Evolutionary conservation across 305 asterid genomes (phyloP).

Genomic region (Solanum hybrid): DNA sequence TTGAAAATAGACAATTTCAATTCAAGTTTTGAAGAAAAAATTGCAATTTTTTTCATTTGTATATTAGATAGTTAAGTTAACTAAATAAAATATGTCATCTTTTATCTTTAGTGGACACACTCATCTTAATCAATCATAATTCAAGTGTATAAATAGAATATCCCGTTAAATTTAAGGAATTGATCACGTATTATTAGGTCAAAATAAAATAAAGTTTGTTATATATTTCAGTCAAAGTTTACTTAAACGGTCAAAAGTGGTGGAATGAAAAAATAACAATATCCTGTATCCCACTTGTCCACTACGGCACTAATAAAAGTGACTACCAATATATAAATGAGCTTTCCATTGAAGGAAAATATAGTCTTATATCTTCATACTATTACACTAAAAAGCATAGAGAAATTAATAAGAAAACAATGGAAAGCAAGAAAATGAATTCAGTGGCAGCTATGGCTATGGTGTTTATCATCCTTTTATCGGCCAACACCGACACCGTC

Average conservation of each 20-base stretch:
- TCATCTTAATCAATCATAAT: not conserved
- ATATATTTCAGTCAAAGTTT: not conserved
- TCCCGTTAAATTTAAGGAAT: not conserved
- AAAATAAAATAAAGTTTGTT: not conserved
- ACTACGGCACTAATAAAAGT: not conserved
- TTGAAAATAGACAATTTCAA: not conserved
- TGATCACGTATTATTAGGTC: not conserved
- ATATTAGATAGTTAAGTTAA: not conserved
- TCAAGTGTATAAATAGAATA: not conserved
- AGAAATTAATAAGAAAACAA: constrained; percentile 5
- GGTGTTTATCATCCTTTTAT: constrained; percentile 23
- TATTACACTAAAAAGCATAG: not conserved
- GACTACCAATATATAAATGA: not conserved
- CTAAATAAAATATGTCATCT: not conserved
- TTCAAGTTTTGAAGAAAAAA: too few relatives aligned
- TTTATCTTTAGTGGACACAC: not conserved
- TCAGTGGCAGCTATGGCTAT: constrained; percentile 12
- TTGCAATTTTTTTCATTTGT: too few relatives aligned
- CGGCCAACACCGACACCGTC: constrained; percentile 28
- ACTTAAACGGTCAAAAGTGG: not conserved
- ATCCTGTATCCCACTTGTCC: not conserved
- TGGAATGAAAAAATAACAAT: not conserved
- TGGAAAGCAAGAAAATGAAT: constrained; percentile 34
- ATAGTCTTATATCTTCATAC: not conserved
- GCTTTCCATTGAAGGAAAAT: not conserved